Evolutionary conservation across 2,329 filamentous ascomycete species (phyloP), one percentile per base, ranked within the genome.

Genomic region (Colletotrichum godetiae): DNA sequence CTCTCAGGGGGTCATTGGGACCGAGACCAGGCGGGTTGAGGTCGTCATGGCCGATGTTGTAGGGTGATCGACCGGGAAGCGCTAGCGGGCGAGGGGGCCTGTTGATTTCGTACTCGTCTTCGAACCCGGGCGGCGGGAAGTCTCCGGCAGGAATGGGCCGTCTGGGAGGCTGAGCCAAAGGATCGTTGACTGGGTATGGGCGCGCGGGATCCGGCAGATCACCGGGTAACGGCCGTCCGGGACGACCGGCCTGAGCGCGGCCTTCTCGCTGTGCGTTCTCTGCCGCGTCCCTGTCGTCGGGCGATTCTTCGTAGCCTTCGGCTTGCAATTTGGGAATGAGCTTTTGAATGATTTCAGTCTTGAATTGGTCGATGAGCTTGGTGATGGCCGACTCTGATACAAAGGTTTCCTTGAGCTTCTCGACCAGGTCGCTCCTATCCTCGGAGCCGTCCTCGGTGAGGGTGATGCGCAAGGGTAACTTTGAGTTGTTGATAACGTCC

Each of bases 71-170:
- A 31, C 86, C 88, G 7, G 84, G 84, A 37, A 80, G 68, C 13
- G 55, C 79, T 75, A 76, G 81, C 81, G 57, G 69, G 11, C 91
- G 89, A 3, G 89, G 88, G 0, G 92, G 93, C 1, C 91, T 87
- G 74, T 94, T 91, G 73, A 98, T 88, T 75, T 98, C 94, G 78
- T 95, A 92, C 79, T 98, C 95, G 80, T 99, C 96, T 76, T 98
- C 97, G 76, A 98, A 98, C 24, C 91, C 94, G 0, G 97, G 97
- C 0, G 96, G 95, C 0, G 93, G 91, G 76, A 97, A 95, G 76
- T 95, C 94, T 11, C 88, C 91, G 0, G 88, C 84, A 0, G 95
- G 95, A 19, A 91, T 79, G 1, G 93, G 93, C 24, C 89, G 86
- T 27, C 72, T 61, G 15, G 89, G 89, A 52, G 89, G 87, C 1